Percentiles rank a stretch among this genome's conserved stretches.
Evolutionary conservation across 495 filamentous ascomycete species (phyloP).

Genomic region (Sordaria brevicollis): DNA sequence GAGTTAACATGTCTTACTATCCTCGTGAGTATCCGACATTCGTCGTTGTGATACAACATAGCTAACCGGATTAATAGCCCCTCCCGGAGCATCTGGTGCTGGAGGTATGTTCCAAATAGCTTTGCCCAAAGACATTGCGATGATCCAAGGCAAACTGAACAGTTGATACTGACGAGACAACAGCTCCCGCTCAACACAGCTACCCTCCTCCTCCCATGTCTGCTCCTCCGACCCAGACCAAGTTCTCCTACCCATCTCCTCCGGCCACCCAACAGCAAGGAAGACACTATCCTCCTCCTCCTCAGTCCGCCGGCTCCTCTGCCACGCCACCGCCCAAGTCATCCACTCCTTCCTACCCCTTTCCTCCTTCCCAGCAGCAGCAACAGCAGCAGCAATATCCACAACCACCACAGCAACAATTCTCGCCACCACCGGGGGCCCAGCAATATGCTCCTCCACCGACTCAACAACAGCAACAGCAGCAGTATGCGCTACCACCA

Average conservation of each 20-base stretch:
- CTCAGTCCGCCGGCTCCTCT: conserved; percentile 8
- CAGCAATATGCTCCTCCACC: conserved; percentile 27
- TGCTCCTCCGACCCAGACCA: conserved; percentile 34
- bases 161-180: not conserved
- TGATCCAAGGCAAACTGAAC: not conserved
- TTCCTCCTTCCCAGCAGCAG: conserved; percentile 26
- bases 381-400: conserved; percentile 22
- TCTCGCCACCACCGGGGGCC: not conserved
- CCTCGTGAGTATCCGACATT: conserved; percentile 16
- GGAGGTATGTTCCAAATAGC: conserved; percentile 12
- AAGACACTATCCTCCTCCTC: conserved; percentile 22
- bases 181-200: conserved; percentile 10
- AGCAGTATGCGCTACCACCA: conserved; percentile 15
- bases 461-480: conserved; percentile 17
- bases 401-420: conserved; percentile 17
- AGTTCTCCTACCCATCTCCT: conserved; percentile 33
- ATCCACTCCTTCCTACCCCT: conserved; percentile 21
- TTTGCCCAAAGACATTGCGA: not conserved
- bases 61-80: conserved; percentile 6
- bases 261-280: conserved; percentile 21
- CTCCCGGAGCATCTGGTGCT: conserved; percentile 13
- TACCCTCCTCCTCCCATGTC: conserved; percentile 27
- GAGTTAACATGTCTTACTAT: conserved; percentile 21
- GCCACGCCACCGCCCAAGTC: conserved; percentile 17
- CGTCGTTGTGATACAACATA: not conserved